Percentiles rank a stretch among this genome's conserved stretches.
phyloP scores from a whole-genome alignment of 805 yeast genomes.

The Myxozyma lipomycoides region DNA sequence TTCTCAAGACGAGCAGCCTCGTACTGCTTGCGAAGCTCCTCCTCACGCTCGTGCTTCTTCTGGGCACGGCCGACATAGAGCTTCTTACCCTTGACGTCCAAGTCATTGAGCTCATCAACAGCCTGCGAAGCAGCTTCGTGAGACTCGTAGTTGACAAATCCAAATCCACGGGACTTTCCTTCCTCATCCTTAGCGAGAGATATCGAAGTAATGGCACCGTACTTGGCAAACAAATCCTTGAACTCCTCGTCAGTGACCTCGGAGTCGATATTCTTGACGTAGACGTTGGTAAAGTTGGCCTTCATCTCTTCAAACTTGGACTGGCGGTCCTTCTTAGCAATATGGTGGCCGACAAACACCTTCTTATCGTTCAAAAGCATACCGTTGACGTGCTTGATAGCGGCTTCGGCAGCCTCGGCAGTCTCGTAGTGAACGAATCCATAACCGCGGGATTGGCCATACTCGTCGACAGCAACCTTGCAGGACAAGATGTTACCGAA shows the following conservation, averaged over 20 bases:
- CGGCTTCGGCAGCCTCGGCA: slow-evolving; percentile 87
- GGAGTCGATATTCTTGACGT: slow-evolving; percentile 80
- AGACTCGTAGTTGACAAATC: slow-evolving; percentile 84
- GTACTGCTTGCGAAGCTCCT: slow-evolving; percentile 90
- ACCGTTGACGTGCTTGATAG: slow-evolving; percentile 96
- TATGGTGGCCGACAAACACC: slow-evolving; percentile 93
- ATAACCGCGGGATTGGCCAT: slow-evolving; percentile 89
- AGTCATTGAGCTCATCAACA: slow-evolving; percentile 85
- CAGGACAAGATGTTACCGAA: slow-evolving; percentile 94
- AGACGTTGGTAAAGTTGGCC: slow-evolving; percentile 93
- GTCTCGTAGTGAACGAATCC: slow-evolving; percentile 97
- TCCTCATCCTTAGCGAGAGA: slow-evolving; percentile 74
- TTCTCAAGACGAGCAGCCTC: slow-evolving; percentile 90
- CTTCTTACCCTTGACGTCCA: slow-evolving; percentile 77
- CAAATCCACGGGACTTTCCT: slow-evolving; percentile 92
- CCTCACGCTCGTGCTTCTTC: slow-evolving; percentile 96
- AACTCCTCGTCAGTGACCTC: slow-evolving; percentile 55
- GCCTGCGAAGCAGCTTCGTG: slow-evolving; percentile 90
- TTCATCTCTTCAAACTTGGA: slow-evolving; percentile 84
- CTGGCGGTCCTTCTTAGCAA: slow-evolving; percentile 89
- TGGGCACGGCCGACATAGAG: slow-evolving; percentile 98
- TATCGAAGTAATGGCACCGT: slow-evolving; percentile 80
- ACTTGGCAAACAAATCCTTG: slow-evolving; percentile 62
- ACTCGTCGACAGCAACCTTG: slow-evolving; percentile 92
- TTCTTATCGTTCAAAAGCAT: slow-evolving; percentile 95